Base-by-base conservation (phyloP, 495 filamentous ascomycete genomes). In the Astrothelium subdiscretum region DNA sequence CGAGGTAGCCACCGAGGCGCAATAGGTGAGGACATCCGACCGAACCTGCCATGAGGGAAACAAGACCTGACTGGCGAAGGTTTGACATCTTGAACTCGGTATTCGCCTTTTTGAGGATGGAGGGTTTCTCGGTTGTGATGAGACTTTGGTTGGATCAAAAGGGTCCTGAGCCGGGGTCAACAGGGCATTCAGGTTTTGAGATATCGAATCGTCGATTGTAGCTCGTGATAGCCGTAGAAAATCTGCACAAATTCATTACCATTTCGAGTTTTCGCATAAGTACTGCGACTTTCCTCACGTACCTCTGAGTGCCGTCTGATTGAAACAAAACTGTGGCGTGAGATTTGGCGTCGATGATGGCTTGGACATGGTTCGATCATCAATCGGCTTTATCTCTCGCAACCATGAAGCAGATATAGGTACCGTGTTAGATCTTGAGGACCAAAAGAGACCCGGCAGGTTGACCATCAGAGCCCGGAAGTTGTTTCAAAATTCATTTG, bases 321-420 rank as follows among this genome's bases (percentile, higher is more conserved):
- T 87, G 78, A 97, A 97, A 72, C 94, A 98, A 69, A 97, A 94
- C 72, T 92, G 88, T 20, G 92, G 91, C 31, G 83, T 92, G 57
- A 97, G 78, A 44, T 70, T 68, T 3, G 91, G 90, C 52, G 78
- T 76, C 27, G 79, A 74, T 11, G 82, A 76, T 29, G 83, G 76
- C 63, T 80, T 76, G 44, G 85, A 79, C 89, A 94, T 94, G 62
- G 26, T 24, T 54, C 15, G 48, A 27, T 29, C 48, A 54, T 27
- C 48, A 15, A 54, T 29, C 24, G 6, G 48, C 20, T 29, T 29
- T 22, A 5, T 22, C 29, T 24, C 24, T 15, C 24, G 5, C 26
- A 29, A 26, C 48, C n/a, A 54, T 20, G 20, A 20, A 27, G 18
- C 48, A 10, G 48, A 29, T 54, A 8, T 8, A 20, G n/a, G n/a